Conservation (phyloP, 2,329 filamentous ascomycete species). For the Orbilia blumenaviensis region DNA sequence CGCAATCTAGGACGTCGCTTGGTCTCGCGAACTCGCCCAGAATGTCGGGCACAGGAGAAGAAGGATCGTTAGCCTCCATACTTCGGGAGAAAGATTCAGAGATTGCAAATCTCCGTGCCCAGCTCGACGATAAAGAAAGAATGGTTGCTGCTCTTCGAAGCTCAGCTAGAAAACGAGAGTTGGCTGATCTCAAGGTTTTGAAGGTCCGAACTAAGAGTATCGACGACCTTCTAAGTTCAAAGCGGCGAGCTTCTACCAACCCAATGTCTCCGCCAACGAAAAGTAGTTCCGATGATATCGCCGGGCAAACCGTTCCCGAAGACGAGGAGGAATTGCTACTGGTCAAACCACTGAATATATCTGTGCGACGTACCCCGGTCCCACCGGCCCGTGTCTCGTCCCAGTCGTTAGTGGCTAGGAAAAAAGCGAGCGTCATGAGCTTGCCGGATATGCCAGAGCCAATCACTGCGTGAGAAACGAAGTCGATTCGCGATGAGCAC, state of each 20-base stretch:
- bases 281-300: constrained; percentile 28
- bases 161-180: constrained; percentile 84
- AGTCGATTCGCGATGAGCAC: constrained; percentile 24
- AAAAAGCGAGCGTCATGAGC: constrained; percentile 52
- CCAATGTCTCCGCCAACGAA: constrained; percentile 33
- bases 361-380: constrained; percentile 43
- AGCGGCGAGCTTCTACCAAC: constrained; percentile 57
- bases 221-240: constrained; percentile 48
- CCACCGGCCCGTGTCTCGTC: constrained; percentile 44
- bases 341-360: constrained; percentile 48
- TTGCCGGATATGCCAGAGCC: constrained; percentile 47
- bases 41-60: constrained; percentile 69
- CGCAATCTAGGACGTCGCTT: constrained; percentile 84
- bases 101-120: constrained; percentile 86
- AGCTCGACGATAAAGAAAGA: constrained; percentile 91
- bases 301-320: constrained; percentile 40
- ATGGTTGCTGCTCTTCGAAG: constrained; percentile 89
- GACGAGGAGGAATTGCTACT: constrained; percentile 46
- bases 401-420: constrained; percentile 34
- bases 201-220: constrained; percentile 56
- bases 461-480: constrained; percentile 48
- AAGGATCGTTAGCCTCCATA: constrained; percentile 76
- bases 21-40: constrained; percentile 71
- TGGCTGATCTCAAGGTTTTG: constrained; percentile 70
- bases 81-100: constrained; percentile 91